A percentile compares a stretch with the other conserved stretches of the same genome.
These are phyloP conservation scores for Cylindrodendrum hubeiense DNA, from an alignment of 2,329 filamentous ascomycete genomes.

Conservation along the genomic window DNA sequence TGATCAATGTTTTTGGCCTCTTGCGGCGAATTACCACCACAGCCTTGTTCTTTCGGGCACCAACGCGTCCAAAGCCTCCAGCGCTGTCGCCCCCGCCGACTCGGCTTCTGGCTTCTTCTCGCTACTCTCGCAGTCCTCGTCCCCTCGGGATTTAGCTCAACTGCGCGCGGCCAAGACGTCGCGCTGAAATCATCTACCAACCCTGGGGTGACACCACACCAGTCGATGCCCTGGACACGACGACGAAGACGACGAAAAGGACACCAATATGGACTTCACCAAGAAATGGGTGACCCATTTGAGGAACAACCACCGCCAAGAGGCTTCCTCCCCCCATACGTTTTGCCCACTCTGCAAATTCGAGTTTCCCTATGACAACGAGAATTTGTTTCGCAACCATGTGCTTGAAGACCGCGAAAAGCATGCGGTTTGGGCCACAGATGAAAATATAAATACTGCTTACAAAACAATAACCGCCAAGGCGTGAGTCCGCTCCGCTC, in stretches of 20 bases:
- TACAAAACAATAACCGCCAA: not conserved
- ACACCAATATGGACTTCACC: slow-evolving; percentile 3
- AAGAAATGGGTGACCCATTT: slow-evolving; percentile 13
- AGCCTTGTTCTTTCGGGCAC: too few relatives aligned
- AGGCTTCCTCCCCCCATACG: not conserved
- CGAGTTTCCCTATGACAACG: not conserved
- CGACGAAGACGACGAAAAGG: not conserved
- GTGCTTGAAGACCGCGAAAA: not conserved
- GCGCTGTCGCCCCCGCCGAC: too few relatives aligned
- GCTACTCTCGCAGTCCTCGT: not conserved
- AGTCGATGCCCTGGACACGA: slow-evolving; percentile 2
- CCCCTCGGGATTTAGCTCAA: not conserved
- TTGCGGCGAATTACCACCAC: too few relatives aligned
- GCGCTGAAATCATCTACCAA: not conserved
- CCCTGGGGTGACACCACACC: not conserved
- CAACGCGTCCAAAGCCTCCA: too few relatives aligned
- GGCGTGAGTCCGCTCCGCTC: not conserved
- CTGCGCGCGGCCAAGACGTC: not conserved
- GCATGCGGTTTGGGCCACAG: not conserved
- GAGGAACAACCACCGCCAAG: slow-evolving; percentile 3
- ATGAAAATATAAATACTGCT: not conserved
- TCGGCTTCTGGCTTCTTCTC: not conserved
- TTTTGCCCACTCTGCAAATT: slow-evolving; percentile 3
- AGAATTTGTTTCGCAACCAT: not conserved
- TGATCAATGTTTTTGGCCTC: too few relatives aligned